Evolutionary conservation across 441 rosid species (phyloP), one percentile per base, ranked within the genome.

Genomic region (Sinapis alba): DNA sequence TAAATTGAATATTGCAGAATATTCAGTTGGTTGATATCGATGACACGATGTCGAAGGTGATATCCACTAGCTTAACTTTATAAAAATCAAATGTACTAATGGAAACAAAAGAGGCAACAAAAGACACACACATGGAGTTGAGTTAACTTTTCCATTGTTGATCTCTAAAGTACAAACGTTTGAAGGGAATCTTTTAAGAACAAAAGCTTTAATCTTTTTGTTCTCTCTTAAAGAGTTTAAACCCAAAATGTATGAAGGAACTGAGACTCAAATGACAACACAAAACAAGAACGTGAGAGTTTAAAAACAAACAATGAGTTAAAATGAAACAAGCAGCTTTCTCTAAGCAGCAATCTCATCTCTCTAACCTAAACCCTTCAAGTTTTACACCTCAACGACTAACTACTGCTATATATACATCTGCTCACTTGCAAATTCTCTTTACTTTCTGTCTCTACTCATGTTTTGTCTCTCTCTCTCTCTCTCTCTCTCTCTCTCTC

Each of bases 51-150:
- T 23, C 21, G 62, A 23, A 21, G 36, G 62, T 62, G 75, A 50
- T 50, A 21, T 69, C 51, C 62, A 71, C 75, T 62, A 68, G 27
- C 15, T 7, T 54, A 34, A 19, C 34, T 20, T 34, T 24, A 82
- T 13, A 62, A 83, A 20, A 90, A 90, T 38, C 85, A 86, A 18
- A 83, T 86, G 78, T 78, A 72, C 84, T 62, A 11, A 93, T 90
- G 13, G 36, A 30, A 11, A 75, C 26, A 19, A 62, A 62, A 62
- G 23, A 60, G 15, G 16, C 47, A 38, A 20, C 28, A 20, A 12
- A 12, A 61, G 26, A 28, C 62, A 3, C 23, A 28, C 8, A 43
- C 51, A 45, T 10, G 4, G 47, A 60, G 6, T 19, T 20, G 7
- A 13, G 54, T 63, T 63, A 3, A 23, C 53, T 13, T 63, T 36